phyloP scores from a whole-genome alignment of 805 yeast genomes.

The Debaryomyces maramus region DNA sequence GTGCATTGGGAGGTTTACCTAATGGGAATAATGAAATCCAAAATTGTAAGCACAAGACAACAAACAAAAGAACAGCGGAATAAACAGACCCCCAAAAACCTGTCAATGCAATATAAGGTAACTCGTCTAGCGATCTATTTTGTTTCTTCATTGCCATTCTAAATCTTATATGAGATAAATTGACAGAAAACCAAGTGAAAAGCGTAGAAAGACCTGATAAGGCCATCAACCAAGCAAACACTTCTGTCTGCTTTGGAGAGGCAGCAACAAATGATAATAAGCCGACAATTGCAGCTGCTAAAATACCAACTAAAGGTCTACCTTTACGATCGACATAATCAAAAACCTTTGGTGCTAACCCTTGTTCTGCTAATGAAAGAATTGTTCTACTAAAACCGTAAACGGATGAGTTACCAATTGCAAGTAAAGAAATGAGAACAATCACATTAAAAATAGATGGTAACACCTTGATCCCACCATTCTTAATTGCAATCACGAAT shows the following conservation, averaged over 20 bases:
- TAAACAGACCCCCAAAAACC: conserved; percentile 37
- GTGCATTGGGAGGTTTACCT: conserved; percentile 29
- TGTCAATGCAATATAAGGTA: conserved; percentile 56
- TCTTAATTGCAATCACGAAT: conserved; percentile 43
- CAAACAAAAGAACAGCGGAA: conserved; percentile 24
- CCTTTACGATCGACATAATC: conserved; percentile 41
- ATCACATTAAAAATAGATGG: conserved; percentile 46
- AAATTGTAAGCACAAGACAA: conserved; percentile 32
- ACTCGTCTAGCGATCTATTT: conserved; percentile 44
- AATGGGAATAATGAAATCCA: conserved; percentile 37
- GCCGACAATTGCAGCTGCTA: conserved; percentile 33
- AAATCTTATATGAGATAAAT: conserved; percentile 33
- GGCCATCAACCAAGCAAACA: conserved; percentile 38
- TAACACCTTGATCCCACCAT: conserved; percentile 41
- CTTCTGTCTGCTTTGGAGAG: conserved; percentile 34
- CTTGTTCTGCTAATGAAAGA: conserved; percentile 41
- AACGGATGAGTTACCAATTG: conserved; percentile 45
- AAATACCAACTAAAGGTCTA: conserved; percentile 40
- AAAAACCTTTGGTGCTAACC: conserved; percentile 37
- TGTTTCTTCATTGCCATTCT: conserved; percentile 32
- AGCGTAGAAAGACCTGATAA: conserved; percentile 36
- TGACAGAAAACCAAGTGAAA: conserved; percentile 36
- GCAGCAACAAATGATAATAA: conserved; percentile 43
- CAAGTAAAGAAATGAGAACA: conserved; percentile 40
- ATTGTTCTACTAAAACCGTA: conserved; percentile 45